A percentile compares a stretch with the other conserved stretches of the same genome.
These are phyloP conservation scores for Gautieria morchelliformis DNA, from an alignment of 768 basidiomycete species.

Conservation along the genomic window DNA sequence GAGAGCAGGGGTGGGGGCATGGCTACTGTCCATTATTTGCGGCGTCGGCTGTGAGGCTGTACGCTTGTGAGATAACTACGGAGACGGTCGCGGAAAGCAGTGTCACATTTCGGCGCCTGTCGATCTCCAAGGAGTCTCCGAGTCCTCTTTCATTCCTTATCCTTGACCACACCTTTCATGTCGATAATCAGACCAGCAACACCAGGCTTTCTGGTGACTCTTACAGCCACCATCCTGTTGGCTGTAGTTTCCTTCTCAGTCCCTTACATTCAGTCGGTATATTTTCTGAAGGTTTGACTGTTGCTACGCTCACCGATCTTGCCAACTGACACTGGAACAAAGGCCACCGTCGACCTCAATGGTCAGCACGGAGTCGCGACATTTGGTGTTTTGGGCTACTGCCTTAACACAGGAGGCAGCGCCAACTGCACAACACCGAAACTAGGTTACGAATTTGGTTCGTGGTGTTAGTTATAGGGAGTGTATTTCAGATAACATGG, in stretches of 20 bases:
- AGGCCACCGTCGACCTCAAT: conserved; percentile 46
- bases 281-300: conserved; percentile 51
- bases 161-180: conserved; percentile 17
- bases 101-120: too few relatives aligned
- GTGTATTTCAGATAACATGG: background rate
- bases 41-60: background rate
- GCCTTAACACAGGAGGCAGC: conserved; percentile 39
- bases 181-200: conserved; percentile 72
- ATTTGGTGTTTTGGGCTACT: conserved; percentile 89
- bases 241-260: conserved; percentile 86
- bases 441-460: conserved; percentile 84
- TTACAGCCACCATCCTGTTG: conserved; percentile 69
- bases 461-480: conserved; percentile 18
- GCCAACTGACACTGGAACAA: background rate
- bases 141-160: background rate
- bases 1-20: conserved; percentile 24
- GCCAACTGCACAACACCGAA: conserved; percentile 70
- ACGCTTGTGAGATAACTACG: too few relatives aligned
- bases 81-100: too few relatives aligned
- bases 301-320: conserved; percentile 10
- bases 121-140: background rate
- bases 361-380: conserved; percentile 53
- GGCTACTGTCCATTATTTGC: conserved; percentile 14
- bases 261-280: conserved; percentile 81
- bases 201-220: conserved; percentile 78